phyloP scores from a whole-genome alignment of 164 flowering plant genomes.

The Pachysandra terminalis region DNA sequence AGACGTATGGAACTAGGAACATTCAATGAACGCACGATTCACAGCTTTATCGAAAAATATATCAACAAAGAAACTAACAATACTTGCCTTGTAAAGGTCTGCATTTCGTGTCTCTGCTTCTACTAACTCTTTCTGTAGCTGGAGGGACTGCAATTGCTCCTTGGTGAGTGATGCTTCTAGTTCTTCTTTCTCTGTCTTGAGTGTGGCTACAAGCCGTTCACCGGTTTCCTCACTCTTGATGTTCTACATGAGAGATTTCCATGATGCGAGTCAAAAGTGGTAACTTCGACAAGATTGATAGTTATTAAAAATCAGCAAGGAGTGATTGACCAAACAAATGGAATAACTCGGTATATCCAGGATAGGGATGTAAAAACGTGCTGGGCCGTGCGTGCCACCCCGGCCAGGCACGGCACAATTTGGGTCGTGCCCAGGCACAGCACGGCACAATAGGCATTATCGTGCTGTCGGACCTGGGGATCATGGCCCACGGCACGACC shows the following conservation, averaged over 20 bases:
- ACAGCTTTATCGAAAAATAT: neutral
- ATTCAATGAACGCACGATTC: neutral
- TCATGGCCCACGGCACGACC: too few relatives aligned
- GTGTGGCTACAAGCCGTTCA: constrained; percentile 49
- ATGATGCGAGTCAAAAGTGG: neutral
- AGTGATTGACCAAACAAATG: neutral
- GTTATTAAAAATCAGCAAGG: neutral
- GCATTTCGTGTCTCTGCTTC: constrained; percentile 71
- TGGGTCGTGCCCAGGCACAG: too few relatives aligned
- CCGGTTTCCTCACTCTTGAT: constrained; percentile 34
- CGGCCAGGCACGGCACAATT: too few relatives aligned
- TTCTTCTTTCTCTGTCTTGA: constrained; percentile 82
- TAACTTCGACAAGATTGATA: neutral
- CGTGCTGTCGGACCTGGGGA: too few relatives aligned
- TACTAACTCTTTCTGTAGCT: constrained; percentile 75
- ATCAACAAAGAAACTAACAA: neutral
- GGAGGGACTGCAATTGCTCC: constrained; percentile 70
- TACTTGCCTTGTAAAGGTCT: constrained; percentile 77
- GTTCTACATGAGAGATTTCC: constrained; percentile 40
- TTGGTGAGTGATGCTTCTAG: constrained; percentile 66
- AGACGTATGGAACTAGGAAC: neutral
- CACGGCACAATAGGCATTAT: too few relatives aligned
- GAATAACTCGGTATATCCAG: neutral
- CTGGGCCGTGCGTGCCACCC: too few relatives aligned
- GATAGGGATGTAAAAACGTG: too few relatives aligned